These are phyloP conservation scores for Citrus maxima DNA, from an alignment of 345 rosid species.

Conservation along the genomic window DNA sequence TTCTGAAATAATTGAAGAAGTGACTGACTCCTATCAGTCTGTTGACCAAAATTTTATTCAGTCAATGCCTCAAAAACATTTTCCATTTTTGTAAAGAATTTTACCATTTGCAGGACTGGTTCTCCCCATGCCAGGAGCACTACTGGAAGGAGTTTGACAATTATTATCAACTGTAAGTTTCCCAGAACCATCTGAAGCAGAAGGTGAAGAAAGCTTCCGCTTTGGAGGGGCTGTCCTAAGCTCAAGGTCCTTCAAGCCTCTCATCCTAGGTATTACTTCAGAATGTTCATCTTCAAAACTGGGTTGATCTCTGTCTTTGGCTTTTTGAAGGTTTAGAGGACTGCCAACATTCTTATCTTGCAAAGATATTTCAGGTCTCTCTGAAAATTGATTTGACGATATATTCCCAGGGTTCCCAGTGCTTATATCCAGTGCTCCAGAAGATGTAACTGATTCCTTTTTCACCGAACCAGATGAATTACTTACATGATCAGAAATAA, in stretches of 20 bases:
- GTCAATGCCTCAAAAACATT: conserved; percentile 13
- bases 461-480: conserved; percentile 36
- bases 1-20: conserved; percentile 19
- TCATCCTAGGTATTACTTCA: conserved; percentile 68
- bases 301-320: conserved; percentile 36
- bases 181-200: conserved; percentile 42
- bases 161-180: conserved; percentile 40
- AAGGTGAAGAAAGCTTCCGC: conserved; percentile 47
- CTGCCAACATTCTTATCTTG: conserved; percentile 26
- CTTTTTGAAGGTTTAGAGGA: conserved; percentile 22
- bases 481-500: conserved; percentile 27
- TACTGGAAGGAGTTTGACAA: conserved; percentile 41
- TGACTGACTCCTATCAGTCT: conserved; percentile 18
- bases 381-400: conserved; percentile 26
- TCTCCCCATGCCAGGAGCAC: conserved; percentile 48
- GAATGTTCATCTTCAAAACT: conserved; percentile 44
- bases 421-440: conserved; percentile 41
- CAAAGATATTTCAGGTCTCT: conserved; percentile 25
- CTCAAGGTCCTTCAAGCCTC: conserved; percentile 88
- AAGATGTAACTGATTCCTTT: conserved; percentile 33
- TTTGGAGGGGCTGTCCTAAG: conserved; percentile 55
- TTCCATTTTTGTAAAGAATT: conserved; percentile 22
- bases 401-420: conserved; percentile 35
- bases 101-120: conserved; percentile 53
- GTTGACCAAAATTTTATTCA: conserved; percentile 14